phyloP scores from a whole-genome alignment of 1,284 basidiomycete genomes.

The Malassezia obtusa region DNA sequence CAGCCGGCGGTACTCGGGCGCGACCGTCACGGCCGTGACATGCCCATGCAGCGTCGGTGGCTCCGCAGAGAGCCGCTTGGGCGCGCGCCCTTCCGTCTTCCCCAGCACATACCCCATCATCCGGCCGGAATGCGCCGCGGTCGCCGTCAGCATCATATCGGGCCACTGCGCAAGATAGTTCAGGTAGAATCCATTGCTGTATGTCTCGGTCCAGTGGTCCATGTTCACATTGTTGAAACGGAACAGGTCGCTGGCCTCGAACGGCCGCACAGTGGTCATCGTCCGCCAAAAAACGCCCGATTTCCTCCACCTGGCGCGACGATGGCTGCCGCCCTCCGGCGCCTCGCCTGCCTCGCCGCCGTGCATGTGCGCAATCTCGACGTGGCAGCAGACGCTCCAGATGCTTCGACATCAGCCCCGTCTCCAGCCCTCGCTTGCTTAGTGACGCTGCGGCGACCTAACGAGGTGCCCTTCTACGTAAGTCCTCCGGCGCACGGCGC shows the following conservation, averaged over 20 bases:
- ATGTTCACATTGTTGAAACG: slow-evolving; percentile 86
- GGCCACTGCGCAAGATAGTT: slow-evolving; percentile 79
- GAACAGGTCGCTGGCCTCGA: slow-evolving; percentile 76
- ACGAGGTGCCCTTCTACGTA: slow-evolving; percentile 12
- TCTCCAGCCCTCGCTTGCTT: not conserved
- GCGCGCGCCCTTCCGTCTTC: slow-evolving; percentile 38
- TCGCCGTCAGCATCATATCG: slow-evolving; percentile 70
- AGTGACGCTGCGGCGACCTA: slow-evolving; percentile 1
- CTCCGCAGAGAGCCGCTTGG: slow-evolving; percentile 6
- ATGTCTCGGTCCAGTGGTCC: slow-evolving; percentile 89
- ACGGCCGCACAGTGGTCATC: slow-evolving; percentile 75
- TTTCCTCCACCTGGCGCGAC: not conserved
- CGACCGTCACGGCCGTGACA: slow-evolving; percentile 79
- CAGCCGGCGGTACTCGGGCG: slow-evolving; percentile 77
- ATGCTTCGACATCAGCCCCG: not conserved
- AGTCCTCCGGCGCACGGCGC: not conserved
- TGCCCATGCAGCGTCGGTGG: slow-evolving; percentile 51
- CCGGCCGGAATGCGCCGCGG: slow-evolving; percentile 53
- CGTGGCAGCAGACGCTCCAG: not conserved
- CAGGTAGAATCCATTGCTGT: slow-evolving; percentile 74
- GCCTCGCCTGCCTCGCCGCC: not conserved
- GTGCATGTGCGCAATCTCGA: slow-evolving; percentile 1
- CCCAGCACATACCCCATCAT: slow-evolving; percentile 38
- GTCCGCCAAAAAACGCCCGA: slow-evolving; percentile 23
- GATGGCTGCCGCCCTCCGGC: not conserved